Evolutionary conservation across 345 rosid genomes (phyloP).

Genomic region (Toxicodendron radicans): DNA sequence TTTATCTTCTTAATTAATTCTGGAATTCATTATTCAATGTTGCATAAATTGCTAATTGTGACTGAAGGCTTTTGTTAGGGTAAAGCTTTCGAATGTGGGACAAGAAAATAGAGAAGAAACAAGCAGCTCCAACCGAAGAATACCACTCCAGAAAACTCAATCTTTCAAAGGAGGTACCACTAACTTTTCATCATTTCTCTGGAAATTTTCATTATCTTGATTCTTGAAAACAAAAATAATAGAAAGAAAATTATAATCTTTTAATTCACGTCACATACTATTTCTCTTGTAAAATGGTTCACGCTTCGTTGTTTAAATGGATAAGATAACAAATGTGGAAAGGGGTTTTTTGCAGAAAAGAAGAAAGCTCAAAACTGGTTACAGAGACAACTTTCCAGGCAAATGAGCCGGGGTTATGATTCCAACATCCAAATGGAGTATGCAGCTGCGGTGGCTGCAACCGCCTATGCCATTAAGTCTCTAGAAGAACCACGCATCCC

Average conservation of each 20-base stretch:
- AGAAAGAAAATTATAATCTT: not conserved
- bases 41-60: not conserved
- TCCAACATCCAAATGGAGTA: slow-evolving; percentile 21
- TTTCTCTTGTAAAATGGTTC: not conserved
- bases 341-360: slow-evolving; percentile 40
- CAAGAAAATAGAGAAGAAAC: slow-evolving; percentile 24
- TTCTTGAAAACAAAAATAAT: not conserved
- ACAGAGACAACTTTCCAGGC: slow-evolving; percentile 36
- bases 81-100: slow-evolving; percentile 26
- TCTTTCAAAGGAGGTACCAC: slow-evolving; percentile 43
- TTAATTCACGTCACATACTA: not conserved
- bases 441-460: slow-evolving; percentile 51
- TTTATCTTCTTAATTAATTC: not conserved
- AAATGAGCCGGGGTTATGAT: slow-evolving; percentile 32
- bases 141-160: slow-evolving; percentile 31
- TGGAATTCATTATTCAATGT: too few relatives aligned
- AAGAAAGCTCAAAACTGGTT: slow-evolving; percentile 46
- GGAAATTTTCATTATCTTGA: not conserved
- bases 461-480: slow-evolving; percentile 38
- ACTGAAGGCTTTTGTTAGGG: slow-evolving; percentile 29
- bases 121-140: slow-evolving; percentile 22
- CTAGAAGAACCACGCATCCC: slow-evolving; percentile 19
- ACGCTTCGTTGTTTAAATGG: too few relatives aligned
- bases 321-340: not conserved
- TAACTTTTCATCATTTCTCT: not conserved